Percentiles rank a stretch among this genome's conserved stretches.
These are phyloP conservation scores for Termitomyces sp. DNA, from an alignment of 768 basidiomycete genomes.

Conservation along the genomic window DNA sequence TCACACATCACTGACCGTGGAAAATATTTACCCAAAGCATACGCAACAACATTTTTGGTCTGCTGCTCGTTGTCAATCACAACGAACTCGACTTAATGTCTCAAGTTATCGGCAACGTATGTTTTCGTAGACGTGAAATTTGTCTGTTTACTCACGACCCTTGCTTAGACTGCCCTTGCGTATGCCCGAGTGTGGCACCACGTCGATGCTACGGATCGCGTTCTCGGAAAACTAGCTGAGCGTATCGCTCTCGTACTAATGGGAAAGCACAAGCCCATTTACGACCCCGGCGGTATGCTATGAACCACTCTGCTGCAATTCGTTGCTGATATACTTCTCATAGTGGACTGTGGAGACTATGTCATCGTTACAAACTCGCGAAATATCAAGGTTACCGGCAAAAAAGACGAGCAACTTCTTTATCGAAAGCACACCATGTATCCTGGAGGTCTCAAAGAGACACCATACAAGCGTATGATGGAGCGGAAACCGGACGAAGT, in stretches of 20 bases:
- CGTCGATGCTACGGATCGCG: slow-evolving; percentile 83
- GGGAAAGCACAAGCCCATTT: slow-evolving; percentile 99
- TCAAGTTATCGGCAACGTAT: slow-evolving; percentile 76
- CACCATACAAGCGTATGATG: slow-evolving; percentile 81
- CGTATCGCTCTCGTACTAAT: slow-evolving; percentile 93
- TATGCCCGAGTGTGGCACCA: slow-evolving; percentile 97
- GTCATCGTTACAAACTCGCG: slow-evolving; percentile 91
- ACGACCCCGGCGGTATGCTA: slow-evolving; percentile 79
- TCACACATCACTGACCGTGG: slow-evolving; percentile 5
- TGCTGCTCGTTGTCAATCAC: background rate
- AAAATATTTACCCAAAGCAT: slow-evolving; percentile 2
- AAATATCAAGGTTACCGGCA: slow-evolving; percentile 81
- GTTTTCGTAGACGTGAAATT: slow-evolving; percentile 15
- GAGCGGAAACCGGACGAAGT: slow-evolving; percentile 86
- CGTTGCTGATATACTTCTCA: background rate
- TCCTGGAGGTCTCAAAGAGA: slow-evolving; percentile 91
- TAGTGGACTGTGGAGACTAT: slow-evolving; percentile 98
- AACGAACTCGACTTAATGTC: slow-evolving; percentile 48
- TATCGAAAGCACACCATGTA: slow-evolving; percentile 91
- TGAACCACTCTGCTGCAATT: background rate
- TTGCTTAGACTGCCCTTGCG: slow-evolving; percentile 83
- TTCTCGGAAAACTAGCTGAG: slow-evolving; percentile 93
- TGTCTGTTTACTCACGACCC: background rate
- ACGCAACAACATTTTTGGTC: background rate
- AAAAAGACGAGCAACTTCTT: slow-evolving; percentile 80